Base-by-base conservation (phyloP, 148 eudicot genomes). In the Heliosperma pusillum region DNA sequence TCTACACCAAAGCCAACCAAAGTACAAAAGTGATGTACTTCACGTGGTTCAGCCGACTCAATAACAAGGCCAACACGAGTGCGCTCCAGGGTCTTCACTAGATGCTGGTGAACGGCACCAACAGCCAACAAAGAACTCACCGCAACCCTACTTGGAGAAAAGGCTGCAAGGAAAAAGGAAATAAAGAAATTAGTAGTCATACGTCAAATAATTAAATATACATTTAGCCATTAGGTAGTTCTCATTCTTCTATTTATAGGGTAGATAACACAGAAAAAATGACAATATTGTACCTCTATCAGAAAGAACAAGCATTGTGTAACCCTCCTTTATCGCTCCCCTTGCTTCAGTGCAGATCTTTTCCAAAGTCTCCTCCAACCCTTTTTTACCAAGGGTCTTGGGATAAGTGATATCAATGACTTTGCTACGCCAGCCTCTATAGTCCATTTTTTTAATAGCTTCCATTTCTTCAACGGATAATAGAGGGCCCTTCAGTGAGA, bases 1-100 rank as follows among this genome's bases (percentile, higher is more conserved):
- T 96, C 99, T 19, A 90, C 99, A 52, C 99, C 99, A 74, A 96
- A 96, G 59, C 99, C 99, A 70, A 96, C 94, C 24, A 96, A 82
- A 15, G 99, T 92, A 84, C 97, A 96, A 71, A 96, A 96, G 86
- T 96, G 99, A 82, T 96, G 99, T 82, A 96, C 99, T 84, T 96
- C 99, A 56, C 99, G 97, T 53, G 99, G 97, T 79, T 96, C 99
- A 24, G 99, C 99, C 62, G 99, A 90, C 82, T 96, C 99, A 66
- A 96, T 80, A 53, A 96, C 82, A 67, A 96, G 80, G 50, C 91
- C 99, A 30, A 92, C 92, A 73, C 84, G 92, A 66, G 99, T 96
- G 26, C 99, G 86, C 83, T 90, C 97, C 19, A 92, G 91, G 62
- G 88, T 92, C 79, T 90, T 83, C 20, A 96, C 97, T 52, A 96